Percentiles rank a stretch among this genome's conserved stretches.
phyloP scores from a whole-genome alignment of 2,329 filamentous ascomycete genomes.

The Neurospora sp. region DNA sequence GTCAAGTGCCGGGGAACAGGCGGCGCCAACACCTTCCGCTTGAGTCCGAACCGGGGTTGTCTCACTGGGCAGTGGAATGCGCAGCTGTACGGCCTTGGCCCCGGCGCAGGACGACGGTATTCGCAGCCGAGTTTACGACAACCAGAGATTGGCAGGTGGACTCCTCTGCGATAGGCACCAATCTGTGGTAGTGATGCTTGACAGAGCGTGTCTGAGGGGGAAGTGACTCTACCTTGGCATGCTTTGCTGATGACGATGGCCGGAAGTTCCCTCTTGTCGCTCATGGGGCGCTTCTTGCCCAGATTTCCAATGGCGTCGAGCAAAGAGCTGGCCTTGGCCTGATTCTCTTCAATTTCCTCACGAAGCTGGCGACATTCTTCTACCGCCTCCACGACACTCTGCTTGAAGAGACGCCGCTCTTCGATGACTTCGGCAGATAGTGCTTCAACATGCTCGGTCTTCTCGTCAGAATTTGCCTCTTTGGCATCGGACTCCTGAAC shows the following conservation, averaged over 20 bases:
- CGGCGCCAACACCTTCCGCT: neutral
- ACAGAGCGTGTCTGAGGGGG: no score
- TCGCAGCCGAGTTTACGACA: fast-evolving
- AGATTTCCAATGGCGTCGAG: no score
- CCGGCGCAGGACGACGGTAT: neutral
- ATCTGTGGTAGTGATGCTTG: neutral
- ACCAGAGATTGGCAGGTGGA: neutral
- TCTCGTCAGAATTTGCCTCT: neutral
- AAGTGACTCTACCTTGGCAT: no score
- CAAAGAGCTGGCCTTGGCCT: neutral
- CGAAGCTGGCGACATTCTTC: neutral
- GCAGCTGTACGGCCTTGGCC: neutral
- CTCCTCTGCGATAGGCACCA: neutral
- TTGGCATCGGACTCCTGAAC: neutral
- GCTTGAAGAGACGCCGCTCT: neutral
- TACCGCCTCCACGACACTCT: neutral
- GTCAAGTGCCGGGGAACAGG: neutral
- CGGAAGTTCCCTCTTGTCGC: no score
- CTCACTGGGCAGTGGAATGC: neutral
- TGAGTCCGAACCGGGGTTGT: neutral
- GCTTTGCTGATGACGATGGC: no score
- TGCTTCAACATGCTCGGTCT: neutral
- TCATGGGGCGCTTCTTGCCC: no score
- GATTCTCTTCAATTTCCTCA: neutral
- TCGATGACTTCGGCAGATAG: neutral